Evolutionary conservation across 2,329 filamentous ascomycete genomes (phyloP), one percentile per base, ranked within the genome.

Genomic region (Penicillium sp.): DNA sequence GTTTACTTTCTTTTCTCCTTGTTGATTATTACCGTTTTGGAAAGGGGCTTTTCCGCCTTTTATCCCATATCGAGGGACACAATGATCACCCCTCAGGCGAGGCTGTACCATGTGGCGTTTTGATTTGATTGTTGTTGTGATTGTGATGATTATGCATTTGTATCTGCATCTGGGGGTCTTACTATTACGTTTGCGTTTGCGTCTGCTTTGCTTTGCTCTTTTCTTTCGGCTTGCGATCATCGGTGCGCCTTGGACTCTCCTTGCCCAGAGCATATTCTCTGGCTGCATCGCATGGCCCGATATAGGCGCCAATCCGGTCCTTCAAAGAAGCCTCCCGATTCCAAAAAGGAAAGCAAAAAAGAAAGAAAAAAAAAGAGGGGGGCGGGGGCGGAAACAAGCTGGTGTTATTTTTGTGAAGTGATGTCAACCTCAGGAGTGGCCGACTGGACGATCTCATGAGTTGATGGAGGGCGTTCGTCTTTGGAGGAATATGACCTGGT

Each of bases 51-150:
- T 13, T 24, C 20, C 32, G 26, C 18, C 35, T 18, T 50, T 45
- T 54, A 42, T 47, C 53, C 46, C 14, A 45, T 37, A 50, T 32
- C 40, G 32, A 56, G 47, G 40, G 44, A 49, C 29, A 63, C 48
- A 54, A 63, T 54, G 60, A 60, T 53, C 50, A 49, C 56, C 50
- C 43, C 53, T 45, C 43, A 32, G 32, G 43, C 38, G 44, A 49
- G 53, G 45, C 39, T 65, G 61, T 64, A 64, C 50, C 40, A 65
- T 59, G 58, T 46, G 61, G 61, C 59, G 59, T 62, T 63, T 45
- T 49, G 26, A 50, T 48, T 55, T 61, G 16, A 20, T 18, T 35
- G 22, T 35, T 32, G 24, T 3, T 47, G 55, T 50, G 54, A 43
- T 10, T 42, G 22, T 45, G 35, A 20, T 34, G 32, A 24, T 50